phyloP scores from a whole-genome alignment of 208 protist genomes.

The Leishmania major region DNA sequence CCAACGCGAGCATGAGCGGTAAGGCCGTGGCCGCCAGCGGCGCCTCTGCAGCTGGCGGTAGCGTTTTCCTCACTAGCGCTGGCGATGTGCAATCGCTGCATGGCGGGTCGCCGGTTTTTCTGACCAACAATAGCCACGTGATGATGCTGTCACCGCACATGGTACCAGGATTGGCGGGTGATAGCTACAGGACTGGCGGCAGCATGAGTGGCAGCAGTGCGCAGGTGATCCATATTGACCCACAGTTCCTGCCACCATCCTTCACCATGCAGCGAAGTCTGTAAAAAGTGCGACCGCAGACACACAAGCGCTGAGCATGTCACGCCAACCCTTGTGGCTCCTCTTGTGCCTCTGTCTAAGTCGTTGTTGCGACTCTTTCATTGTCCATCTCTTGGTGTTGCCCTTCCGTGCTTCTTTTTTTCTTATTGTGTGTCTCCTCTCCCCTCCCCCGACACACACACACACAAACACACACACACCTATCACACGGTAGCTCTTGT shows the following conservation, averaged over 20 bases:
- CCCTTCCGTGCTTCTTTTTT: not conserved
- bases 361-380: conserved; percentile 4
- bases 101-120: not conserved
- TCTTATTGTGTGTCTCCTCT: not conserved
- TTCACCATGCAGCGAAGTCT: not conserved
- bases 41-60: not conserved
- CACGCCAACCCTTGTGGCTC: conserved; percentile 5
- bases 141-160: not conserved
- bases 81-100: not conserved
- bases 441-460: not conserved
- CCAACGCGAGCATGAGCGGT: not conserved
- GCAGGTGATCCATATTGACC: not conserved
- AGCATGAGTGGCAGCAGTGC: not conserved
- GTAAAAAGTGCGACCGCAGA: not conserved
- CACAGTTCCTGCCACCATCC: not conserved
- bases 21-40: not conserved
- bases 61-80: not conserved
- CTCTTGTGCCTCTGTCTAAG: conserved; percentile 19
- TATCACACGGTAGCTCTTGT: too few species aligned
- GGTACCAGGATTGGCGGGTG: conserved; percentile 1
- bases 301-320: not conserved
- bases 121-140: conserved; percentile 5
- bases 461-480: too few species aligned
- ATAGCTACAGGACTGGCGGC: not conserved
- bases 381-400: not conserved